Base-by-base conservation (phyloP, 306 rosid species). In the Vigna mungo region DNA sequence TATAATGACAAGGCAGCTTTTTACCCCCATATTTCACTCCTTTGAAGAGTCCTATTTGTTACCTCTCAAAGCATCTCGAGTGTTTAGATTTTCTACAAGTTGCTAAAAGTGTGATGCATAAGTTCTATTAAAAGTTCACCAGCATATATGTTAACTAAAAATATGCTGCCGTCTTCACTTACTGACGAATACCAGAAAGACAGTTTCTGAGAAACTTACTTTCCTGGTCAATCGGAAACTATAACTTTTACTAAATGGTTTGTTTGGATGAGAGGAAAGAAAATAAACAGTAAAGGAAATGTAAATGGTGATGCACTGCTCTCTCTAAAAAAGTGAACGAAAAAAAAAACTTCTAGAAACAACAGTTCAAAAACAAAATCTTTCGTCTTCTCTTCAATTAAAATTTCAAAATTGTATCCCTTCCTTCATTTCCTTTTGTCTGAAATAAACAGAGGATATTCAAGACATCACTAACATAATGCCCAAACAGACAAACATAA, bases 401-500 rank as follows among this genome's bases (percentile, higher is more conserved):
- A 54, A 9, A 18, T 25, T 9, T 21, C 15, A 21, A 55, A 18
- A 53, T 53, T 18, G 18, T 18, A 20, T 9, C 2, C 23, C 32
- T 7, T 20, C 15, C 14, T 54, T 54, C 15, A 56, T 4, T 23
- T 23, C 2, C 3, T 56, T 21, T 56, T 0, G 32, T 55, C 63
- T 21, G 63, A 56, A 56, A 23, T 56, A 56, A 56, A 4, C 36
- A 56, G 63, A 25, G 36, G 63, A 6, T 21, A 56, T 23, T 2
- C 37, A 0, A 23, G 17, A 30, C 46, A 62, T 84, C 52, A 47
- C 53, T n/a, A 75, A 25, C 25, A 62, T 4, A 66, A 75, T 65
- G 49, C 21, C 36, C 52, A 52, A 67, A 79, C 65, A 52, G 59
- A 79, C 65, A 39, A 73, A 47, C 9, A 41, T 2, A 13, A 62